Conservation (phyloP, 1,139 yeast genomes). For the Pichia sp. region DNA sequence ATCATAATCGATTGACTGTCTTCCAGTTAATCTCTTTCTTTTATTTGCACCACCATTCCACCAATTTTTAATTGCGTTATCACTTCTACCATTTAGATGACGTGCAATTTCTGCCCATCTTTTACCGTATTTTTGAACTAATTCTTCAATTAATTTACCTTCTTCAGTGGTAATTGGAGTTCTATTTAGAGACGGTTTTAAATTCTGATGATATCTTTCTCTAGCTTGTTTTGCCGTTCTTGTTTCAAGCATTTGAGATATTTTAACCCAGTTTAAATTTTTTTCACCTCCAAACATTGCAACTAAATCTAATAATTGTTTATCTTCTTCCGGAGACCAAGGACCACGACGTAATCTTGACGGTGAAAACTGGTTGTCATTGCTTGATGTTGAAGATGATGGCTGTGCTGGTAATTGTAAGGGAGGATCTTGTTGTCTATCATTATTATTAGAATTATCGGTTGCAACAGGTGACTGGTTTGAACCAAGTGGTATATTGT, state of each 20-base stretch:
- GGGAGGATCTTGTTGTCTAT: neutral
- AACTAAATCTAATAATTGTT: constrained; percentile 61
- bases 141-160: constrained; percentile 70
- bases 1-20: constrained; percentile 5
- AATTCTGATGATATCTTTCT: constrained; percentile 86
- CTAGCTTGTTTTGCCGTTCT: constrained; percentile 91
- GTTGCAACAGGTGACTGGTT: too few relatives aligned
- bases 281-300: constrained; percentile 66
- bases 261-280: constrained; percentile 73
- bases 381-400: neutral
- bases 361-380: neutral
- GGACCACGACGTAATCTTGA: constrained; percentile 53
- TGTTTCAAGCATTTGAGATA: constrained; percentile 64
- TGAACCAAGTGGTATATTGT: neutral
- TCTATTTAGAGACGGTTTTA: constrained; percentile 77
- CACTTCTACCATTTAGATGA: constrained; percentile 78
- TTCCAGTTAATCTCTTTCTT: constrained; percentile 48
- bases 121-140: constrained; percentile 76
- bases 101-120: constrained; percentile 94
- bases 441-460: neutral
- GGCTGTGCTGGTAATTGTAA: neutral
- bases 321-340: constrained; percentile 86
- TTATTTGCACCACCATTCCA: constrained; percentile 93
- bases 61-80: constrained; percentile 92
- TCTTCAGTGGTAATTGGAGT: constrained; percentile 81